Evolutionary conservation across 768 basidiomycete species (phyloP).

Genomic region (Serendipita indica): DNA sequence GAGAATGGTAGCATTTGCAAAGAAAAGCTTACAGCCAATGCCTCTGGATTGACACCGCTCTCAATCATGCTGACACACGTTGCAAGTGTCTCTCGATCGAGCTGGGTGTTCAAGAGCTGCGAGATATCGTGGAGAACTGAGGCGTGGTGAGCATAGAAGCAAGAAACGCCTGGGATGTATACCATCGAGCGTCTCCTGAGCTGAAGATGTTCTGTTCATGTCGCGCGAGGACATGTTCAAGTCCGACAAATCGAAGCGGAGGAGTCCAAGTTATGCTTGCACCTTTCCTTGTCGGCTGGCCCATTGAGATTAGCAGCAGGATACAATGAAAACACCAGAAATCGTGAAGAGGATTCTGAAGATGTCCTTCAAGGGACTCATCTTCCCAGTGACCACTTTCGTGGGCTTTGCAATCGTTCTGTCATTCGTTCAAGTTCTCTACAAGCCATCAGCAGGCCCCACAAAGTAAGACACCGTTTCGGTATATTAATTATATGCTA

Average conservation of each 20-base stretch:
- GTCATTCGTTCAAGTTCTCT: slow-evolving; percentile 63
- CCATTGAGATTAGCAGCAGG: too few relatives aligned
- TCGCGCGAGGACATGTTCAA: slow-evolving; percentile 9
- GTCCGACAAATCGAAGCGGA: background rate
- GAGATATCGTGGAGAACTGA: slow-evolving; percentile 77
- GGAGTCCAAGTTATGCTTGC: background rate
- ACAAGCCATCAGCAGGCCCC: slow-evolving; percentile 62
- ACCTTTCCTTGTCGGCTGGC: background rate
- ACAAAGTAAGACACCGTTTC: slow-evolving; percentile 26
- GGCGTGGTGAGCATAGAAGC: slow-evolving; percentile 13
- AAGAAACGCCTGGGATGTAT: background rate
- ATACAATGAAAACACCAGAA: slow-evolving; percentile 1
- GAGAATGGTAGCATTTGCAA: slow-evolving; percentile 6
- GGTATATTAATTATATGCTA: slow-evolving; percentile 14
- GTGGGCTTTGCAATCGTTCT: slow-evolving; percentile 58
- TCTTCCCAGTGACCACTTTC: slow-evolving; percentile 38
- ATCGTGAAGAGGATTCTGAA: background rate
- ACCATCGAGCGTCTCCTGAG: slow-evolving; percentile 24
- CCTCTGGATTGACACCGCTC: slow-evolving; percentile 82
- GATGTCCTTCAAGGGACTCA: slow-evolving; percentile 10
- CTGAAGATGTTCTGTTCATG: slow-evolving; percentile 14
- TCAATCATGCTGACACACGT: slow-evolving; percentile 89
- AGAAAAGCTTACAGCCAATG: slow-evolving; percentile 53
- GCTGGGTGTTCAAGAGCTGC: slow-evolving; percentile 69
- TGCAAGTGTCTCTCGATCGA: slow-evolving; percentile 84